Conservation (phyloP, 257 asterid genomes). For the Solanum chiquidenum region DNA sequence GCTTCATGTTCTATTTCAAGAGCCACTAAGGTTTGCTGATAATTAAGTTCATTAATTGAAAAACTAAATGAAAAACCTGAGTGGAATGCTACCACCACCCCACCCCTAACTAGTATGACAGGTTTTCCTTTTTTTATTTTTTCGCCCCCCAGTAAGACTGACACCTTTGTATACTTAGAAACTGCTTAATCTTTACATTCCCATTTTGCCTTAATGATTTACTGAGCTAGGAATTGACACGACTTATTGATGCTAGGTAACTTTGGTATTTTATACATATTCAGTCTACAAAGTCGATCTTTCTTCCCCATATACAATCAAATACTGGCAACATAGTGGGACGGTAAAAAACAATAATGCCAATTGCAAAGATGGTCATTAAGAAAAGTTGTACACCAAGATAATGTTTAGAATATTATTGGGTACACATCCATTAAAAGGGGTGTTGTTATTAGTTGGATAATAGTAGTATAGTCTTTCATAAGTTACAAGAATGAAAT, state of each 20-base stretch:
- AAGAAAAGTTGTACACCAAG: not conserved
- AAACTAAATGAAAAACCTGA: not conserved
- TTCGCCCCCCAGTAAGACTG: not conserved
- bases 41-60: not conserved
- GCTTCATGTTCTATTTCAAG: not conserved
- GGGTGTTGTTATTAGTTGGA: not conserved
- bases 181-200: not conserved
- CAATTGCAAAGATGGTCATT: not conserved
- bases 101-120: not conserved
- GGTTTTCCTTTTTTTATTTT: no score
- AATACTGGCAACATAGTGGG: not conserved
- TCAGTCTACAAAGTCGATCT: not conserved
- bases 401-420: not conserved
- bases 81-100: not conserved
- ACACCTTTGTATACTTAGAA: not conserved
- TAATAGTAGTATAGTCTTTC: not conserved
- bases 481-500: not conserved
- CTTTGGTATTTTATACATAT: not conserved
- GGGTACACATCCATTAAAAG: not conserved
- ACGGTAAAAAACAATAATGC: not conserved
- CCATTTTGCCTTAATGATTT: not conserved
- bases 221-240: not conserved
- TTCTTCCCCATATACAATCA: not conserved
- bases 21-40: not conserved
- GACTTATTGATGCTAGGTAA: not conserved